Conservation (phyloP, 2,329 filamentous ascomycete species). For the Colletotrichum incanum region DNA sequence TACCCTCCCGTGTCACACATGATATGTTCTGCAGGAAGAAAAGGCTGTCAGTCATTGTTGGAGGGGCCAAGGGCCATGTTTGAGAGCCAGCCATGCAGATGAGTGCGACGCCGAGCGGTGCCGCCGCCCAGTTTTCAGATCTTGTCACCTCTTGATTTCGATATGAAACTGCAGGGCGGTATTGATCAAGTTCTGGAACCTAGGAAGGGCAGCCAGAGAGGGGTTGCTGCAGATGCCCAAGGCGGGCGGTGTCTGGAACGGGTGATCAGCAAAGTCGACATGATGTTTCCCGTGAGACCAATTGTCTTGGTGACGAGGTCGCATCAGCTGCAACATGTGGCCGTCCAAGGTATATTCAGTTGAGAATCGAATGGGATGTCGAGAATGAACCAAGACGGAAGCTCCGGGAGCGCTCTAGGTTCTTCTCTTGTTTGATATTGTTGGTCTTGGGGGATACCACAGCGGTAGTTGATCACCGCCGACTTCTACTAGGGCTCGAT, state of each 20-base stretch:
- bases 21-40: constrained; percentile 13
- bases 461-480: neutral
- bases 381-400: neutral
- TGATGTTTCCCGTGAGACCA: neutral
- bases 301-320: neutral
- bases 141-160: neutral
- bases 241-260: neutral
- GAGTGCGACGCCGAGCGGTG: neutral
- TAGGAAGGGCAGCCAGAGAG: neutral
- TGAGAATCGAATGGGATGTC: neutral
- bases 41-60: neutral
- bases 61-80: neutral
- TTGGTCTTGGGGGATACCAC: neutral
- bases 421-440: neutral
- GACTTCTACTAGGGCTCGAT: too few species aligned
- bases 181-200: neutral
- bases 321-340: neutral
- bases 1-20: neutral
- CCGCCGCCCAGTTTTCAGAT: neutral
- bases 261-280: neutral
- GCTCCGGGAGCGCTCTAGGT: neutral
- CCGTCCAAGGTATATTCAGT: neutral
- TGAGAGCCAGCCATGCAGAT: neutral
- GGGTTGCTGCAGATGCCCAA: constrained; percentile 2
- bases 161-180: neutral